Evolutionary conservation across 805 yeast genomes (phyloP), one percentile per base, ranked within the genome.

Genomic region (Kuraishia capsulata): DNA sequence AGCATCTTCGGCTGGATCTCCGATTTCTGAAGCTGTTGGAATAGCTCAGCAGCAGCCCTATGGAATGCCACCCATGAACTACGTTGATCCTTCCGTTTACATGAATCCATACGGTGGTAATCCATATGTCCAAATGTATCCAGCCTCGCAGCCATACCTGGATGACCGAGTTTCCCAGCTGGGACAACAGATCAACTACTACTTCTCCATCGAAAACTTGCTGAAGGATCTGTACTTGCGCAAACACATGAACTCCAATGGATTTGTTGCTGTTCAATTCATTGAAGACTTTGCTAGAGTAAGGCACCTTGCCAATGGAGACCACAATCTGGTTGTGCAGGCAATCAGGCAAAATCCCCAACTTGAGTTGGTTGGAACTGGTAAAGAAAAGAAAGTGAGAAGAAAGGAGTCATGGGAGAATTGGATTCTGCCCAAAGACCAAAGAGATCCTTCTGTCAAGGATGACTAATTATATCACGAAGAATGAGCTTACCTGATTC

Each of bases 121-220:
- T 16, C 38, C 38, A 4, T 36, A 36, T 29, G 16, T 29, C 6
- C 38, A 24, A 4, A 28, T 29, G 33, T 36, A 36, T 19, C 31
- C 29, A 5, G 21, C 36, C 10, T 33, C 32, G 18, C 44, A 42
- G 24, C 50, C 53, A 42, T 39, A 45, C 5, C 40, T 42, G 13
- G 33, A 28, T 13, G 38, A 36, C 16, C 47, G 49, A 17, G 42
- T 56, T 23, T 50, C 72, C 4, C 58, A 57, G 57, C 33, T 36
- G 25, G 17, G 28, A n/a, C 33, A 36, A 14, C 97, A 89, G 67
- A 66, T 90, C 39, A 90, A 86, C 55, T 92, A 92, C 67, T 92
- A 92, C 60, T 84, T 92, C 64, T 81, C 95, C 24, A 68, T 79
- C 37, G 95, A 87, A 50, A 92, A 92, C 61, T 69, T 92, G 61